Percentiles rank a stretch among this genome's conserved stretches.
Conservation (phyloP, 441 rosid species). For the Macaranga tanarius region DNA sequence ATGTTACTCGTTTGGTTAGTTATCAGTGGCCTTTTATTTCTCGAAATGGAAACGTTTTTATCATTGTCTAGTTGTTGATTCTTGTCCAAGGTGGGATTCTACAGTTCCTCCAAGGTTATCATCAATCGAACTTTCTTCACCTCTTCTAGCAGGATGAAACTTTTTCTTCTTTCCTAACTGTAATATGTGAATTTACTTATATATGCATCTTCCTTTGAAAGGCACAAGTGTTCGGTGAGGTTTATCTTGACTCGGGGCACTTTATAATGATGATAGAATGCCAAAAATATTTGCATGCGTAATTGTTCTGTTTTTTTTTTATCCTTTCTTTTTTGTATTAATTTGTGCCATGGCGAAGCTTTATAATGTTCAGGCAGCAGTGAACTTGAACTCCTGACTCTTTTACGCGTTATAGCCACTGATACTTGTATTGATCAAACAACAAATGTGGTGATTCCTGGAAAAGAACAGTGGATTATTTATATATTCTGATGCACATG, state of each 20-base stretch:
- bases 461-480: neutral
- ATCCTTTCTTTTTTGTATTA: neutral
- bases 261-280: neutral
- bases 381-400: neutral
- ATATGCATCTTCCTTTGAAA: too few relatives aligned
- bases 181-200: neutral
- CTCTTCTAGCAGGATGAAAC: neutral
- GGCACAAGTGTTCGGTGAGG: neutral
- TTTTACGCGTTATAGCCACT: neutral
- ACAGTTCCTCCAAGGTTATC: neutral
- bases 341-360: neutral
- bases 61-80: constrained; percentile 7
- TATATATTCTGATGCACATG: neutral
- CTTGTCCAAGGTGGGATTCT: constrained; percentile 24
- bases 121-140: neutral
- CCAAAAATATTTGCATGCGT: neutral
- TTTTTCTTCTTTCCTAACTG: neutral
- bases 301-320: too few relatives aligned
- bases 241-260: neutral
- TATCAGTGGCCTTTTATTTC: neutral
- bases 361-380: neutral
- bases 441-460: neutral
- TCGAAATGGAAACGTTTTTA: constrained; percentile 10
- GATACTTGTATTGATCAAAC: neutral
- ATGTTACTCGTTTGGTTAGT: constrained; percentile 9